A percentile compares a stretch with the other conserved stretches of the same genome.
phyloP scores from a whole-genome alignment of 2,329 filamentous ascomycete genomes.

The Fusarium sp. region DNA sequence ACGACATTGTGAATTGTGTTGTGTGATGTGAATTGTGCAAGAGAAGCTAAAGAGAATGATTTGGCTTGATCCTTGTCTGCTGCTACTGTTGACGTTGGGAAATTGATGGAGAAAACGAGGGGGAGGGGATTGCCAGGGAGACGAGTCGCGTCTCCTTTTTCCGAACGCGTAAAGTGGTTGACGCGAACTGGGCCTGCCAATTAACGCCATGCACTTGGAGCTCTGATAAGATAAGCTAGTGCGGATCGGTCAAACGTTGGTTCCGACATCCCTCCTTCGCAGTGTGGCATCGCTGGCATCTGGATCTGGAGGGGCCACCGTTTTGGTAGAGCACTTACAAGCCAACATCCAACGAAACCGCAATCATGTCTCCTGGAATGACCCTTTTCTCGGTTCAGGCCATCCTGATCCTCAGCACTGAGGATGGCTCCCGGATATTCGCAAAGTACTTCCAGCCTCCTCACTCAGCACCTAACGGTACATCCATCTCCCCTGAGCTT shows the following conservation, averaged over 20 bases:
- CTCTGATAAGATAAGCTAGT: no score
- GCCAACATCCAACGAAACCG: slow-evolving; percentile 36
- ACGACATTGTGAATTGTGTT: slow-evolving; percentile 56
- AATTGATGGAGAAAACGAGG: slow-evolving; percentile 45
- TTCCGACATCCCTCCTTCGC: slow-evolving; percentile 44
- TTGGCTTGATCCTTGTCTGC: slow-evolving; percentile 33
- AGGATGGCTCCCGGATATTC: slow-evolving; percentile 93
- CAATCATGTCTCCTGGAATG: slow-evolving; percentile 79
- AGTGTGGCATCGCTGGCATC: slow-evolving; percentile 49
- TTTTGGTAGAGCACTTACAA: slow-evolving; percentile 39
- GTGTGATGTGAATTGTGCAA: slow-evolving; percentile 22
- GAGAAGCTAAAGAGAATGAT: slow-evolving; percentile 15
- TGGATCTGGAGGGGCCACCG: slow-evolving; percentile 53
- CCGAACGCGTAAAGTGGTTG: slow-evolving; percentile 60
- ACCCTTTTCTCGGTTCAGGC: slow-evolving; percentile 84
- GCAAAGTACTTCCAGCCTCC: slow-evolving; percentile 89
- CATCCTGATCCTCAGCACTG: slow-evolving; percentile 83
- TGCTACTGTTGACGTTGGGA: slow-evolving; percentile 44
- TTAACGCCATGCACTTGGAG: background rate
- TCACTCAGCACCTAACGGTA: slow-evolving; percentile 63
- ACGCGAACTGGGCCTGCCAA: slow-evolving; percentile 38
- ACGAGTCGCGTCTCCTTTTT: slow-evolving; percentile 45
- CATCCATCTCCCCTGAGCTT: slow-evolving; percentile 40
- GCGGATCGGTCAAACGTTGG: slow-evolving; percentile 46
- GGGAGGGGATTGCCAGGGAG: slow-evolving; percentile 48